Percentiles rank a stretch among this genome's conserved stretches.
Conservation (phyloP, 352 stramenopile species). For the Globisporangium heterothallicum region DNA sequence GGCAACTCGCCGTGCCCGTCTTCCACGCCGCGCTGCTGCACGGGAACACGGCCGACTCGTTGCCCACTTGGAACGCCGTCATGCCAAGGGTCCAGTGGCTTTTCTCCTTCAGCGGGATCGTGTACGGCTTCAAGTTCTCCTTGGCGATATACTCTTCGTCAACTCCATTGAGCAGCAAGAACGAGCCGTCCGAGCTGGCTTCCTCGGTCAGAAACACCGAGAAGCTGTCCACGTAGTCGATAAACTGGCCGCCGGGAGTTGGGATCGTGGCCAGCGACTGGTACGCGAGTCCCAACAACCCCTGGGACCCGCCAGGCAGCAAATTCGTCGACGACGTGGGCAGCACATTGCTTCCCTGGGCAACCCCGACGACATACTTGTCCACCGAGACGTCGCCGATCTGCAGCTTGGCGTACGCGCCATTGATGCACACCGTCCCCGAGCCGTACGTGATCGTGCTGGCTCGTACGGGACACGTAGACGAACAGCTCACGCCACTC, state of each 20-base stretch:
- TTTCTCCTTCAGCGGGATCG: conserved; percentile 38
- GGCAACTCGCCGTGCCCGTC: conserved; percentile 12
- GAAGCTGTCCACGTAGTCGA: conserved; percentile 61
- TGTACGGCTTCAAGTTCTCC: conserved; percentile 38
- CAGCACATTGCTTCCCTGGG: conserved; percentile 41
- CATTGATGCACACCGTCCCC: conserved; percentile 56
- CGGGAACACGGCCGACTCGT: conserved; percentile 29
- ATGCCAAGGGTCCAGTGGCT: conserved; percentile 67
- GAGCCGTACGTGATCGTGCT: conserved; percentile 61
- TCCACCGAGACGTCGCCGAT: conserved; percentile 39
- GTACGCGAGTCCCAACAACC: conserved; percentile 66
- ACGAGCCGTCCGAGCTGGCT: conserved; percentile 42
- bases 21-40: conserved; percentile 19
- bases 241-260: conserved; percentile 39
- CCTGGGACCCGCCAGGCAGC: conserved; percentile 41
- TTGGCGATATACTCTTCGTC: conserved; percentile 46
- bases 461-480: conserved; percentile 31
- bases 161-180: conserved; percentile 64
- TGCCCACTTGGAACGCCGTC: conserved; percentile 46
- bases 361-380: conserved; percentile 56
- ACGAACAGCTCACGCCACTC: conserved; percentile 27
- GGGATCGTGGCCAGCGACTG: conserved; percentile 38
- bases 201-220: conserved; percentile 54
- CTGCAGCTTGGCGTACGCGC: conserved; percentile 25
- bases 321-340: conserved; percentile 28